Evolutionary conservation across 352 stramenopile genomes (phyloP).

Genomic region (Phytophthora cajani): DNA sequence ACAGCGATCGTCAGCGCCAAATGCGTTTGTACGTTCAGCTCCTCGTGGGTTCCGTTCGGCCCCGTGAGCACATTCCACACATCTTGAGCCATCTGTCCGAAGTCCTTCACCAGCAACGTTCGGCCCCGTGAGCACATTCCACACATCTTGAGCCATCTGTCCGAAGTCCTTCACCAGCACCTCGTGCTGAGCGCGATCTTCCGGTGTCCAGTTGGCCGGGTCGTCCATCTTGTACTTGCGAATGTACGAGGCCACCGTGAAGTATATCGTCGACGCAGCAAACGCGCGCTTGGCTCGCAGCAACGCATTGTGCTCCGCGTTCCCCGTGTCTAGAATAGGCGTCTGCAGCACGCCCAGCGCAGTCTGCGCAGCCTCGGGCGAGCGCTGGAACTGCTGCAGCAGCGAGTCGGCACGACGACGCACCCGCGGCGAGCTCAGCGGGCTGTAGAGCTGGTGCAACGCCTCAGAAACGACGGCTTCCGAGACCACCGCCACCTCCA

Average conservation of each 20-base stretch:
- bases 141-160: conserved; percentile 72
- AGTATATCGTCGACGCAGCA: conserved; percentile 77
- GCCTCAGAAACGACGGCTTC: conserved; percentile 57
- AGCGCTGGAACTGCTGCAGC: conserved; percentile 79
- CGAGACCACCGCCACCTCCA: conserved; percentile 51
- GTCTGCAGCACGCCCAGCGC: conserved; percentile 63
- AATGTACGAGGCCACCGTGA: conserved; percentile 66
- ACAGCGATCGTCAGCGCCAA: conserved; percentile 79
- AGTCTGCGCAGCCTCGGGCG: conserved; percentile 63
- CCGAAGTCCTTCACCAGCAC: conserved; percentile 66
- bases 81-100: conserved; percentile 67
- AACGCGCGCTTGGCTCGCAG: conserved; percentile 68
- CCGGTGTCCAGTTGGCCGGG: conserved; percentile 50
- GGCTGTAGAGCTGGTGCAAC: conserved; percentile 79
- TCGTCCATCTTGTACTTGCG: conserved; percentile 80
- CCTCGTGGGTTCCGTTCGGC: conserved; percentile 56
- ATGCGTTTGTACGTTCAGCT: conserved; percentile 71
- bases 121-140: conserved; percentile 75
- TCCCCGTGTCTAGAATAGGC: conserved; percentile 49
- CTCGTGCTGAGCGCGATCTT: conserved; percentile 63
- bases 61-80: conserved; percentile 82
- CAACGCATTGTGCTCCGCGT: conserved; percentile 36
- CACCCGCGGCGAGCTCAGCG: conserved; percentile 67
- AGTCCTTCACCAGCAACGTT: conserved; percentile 68
- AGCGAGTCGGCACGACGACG: conserved; percentile 77